These are phyloP conservation scores for Myxozyma nipponensis DNA, from an alignment of 805 yeast species.

Conservation along the genomic window DNA sequence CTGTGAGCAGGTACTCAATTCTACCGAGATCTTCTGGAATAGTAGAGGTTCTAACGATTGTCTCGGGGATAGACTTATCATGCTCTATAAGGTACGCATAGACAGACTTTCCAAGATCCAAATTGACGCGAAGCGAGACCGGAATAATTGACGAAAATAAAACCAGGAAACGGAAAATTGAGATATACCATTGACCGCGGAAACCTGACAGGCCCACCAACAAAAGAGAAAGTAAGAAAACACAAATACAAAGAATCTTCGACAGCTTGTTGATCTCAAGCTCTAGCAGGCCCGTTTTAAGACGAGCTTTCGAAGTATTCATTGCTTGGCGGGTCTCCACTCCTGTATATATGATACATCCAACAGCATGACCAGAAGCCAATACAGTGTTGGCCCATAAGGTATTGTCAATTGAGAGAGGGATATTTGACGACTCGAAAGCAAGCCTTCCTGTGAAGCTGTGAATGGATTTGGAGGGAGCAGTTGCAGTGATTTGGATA, in stretches of 20 bases:
- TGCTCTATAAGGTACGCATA: slow-evolving; percentile 94
- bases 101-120: slow-evolving; percentile 92
- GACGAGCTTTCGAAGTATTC: slow-evolving; percentile 85
- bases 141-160: slow-evolving; percentile 94
- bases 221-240: slow-evolving; percentile 68
- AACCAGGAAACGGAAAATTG: slow-evolving; percentile 84
- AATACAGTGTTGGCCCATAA: slow-evolving; percentile 97
- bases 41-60: slow-evolving; percentile 93
- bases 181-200: slow-evolving; percentile 74
- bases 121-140: slow-evolving; percentile 86
- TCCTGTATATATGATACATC: slow-evolving; percentile 87
- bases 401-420: slow-evolving; percentile 83
- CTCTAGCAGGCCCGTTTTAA: slow-evolving; percentile 85
- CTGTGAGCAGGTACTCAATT: slow-evolving; percentile 85
- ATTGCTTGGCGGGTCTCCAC: slow-evolving; percentile 88
- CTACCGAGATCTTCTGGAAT: slow-evolving; percentile 98
- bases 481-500: slow-evolving; percentile 61
- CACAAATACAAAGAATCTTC: slow-evolving; percentile 82
- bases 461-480: slow-evolving; percentile 83
- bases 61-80: slow-evolving; percentile 72
- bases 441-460: slow-evolving; percentile 62
- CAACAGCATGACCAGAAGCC: slow-evolving; percentile 89
- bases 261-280: slow-evolving; percentile 84
- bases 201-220: slow-evolving; percentile 81
- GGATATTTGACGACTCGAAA: slow-evolving; percentile 56